Conservation (phyloP, 169 alveolate genomes). For the Sarcocystis neurona region DNA sequence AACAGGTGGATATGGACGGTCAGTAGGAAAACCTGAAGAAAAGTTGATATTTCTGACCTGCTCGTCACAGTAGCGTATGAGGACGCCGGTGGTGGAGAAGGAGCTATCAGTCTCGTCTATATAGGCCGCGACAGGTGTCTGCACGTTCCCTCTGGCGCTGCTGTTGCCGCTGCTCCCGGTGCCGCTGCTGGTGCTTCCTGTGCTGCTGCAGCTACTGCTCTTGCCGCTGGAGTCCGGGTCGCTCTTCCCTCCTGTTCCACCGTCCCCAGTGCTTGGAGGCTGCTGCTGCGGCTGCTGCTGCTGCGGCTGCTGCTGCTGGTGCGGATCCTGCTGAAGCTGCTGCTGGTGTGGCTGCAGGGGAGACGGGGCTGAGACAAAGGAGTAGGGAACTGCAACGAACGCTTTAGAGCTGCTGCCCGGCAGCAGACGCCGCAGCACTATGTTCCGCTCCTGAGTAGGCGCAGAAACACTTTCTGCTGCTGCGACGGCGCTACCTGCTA, state of each 20-base stretch:
- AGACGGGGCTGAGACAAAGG: neutral
- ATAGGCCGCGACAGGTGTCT: neutral
- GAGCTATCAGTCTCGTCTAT: constrained; percentile 7
- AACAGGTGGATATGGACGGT: too few relatives aligned
- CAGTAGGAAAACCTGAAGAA: too few relatives aligned
- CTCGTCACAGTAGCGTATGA: constrained; percentile 70
- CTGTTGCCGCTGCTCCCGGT: neutral
- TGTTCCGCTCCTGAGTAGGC: too few relatives aligned
- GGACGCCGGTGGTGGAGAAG: constrained; percentile 62
- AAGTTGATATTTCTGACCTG: constrained; percentile 57
- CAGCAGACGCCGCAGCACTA: constrained; percentile 20
- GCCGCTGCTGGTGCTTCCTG: neutral
- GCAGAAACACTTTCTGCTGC: too few relatives aligned
- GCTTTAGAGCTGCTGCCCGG: neutral
- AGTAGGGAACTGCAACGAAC: constrained; percentile 25
- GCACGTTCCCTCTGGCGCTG: constrained; percentile 5
- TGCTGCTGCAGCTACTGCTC: constrained; percentile 7
- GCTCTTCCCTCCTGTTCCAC: constrained; percentile 5
- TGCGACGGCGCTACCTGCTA: too few relatives aligned
- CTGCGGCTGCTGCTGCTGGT: constrained; percentile 19
- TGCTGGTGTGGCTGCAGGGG: neutral
- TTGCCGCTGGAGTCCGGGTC: too few relatives aligned
- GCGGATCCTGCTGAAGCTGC: neutral
- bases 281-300: neutral
- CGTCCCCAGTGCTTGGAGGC: neutral